Base-by-base conservation (phyloP, 768 basidiomycete species). In the Naematelia aurantialba region DNA sequence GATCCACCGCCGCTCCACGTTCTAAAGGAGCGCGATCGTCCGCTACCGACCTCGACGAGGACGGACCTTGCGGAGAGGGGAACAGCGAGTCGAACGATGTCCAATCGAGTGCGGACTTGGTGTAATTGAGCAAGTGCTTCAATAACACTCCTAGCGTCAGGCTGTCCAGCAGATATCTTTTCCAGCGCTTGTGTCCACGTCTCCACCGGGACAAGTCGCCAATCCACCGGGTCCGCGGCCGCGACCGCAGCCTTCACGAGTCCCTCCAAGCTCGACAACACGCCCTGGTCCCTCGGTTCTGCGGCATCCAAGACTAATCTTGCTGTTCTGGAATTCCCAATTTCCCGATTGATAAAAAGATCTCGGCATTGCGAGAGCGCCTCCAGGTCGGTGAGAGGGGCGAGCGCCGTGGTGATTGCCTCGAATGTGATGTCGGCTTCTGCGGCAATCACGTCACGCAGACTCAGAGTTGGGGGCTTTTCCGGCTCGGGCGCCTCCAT, bases 371-470 rank as follows among this genome's bases (percentile, higher is more conserved):
- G 17, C 3, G 48, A 13, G 22, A 61, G 3, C 2, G 59, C 62
- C 25, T 63, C 59, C 3, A 29, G 13, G 42, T 67, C 66, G 25
- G 62, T 22, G 2, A 63, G 45, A 5, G 56, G 21, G 5, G 56
- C n/a, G 12, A 67, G 29, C 13, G 62, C 48, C 8, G 52, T 24
- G 10, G 39, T 11, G 26, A 54, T 47, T 12, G 52, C 5, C 22
- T 44, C 39, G 13, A 17, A 3, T 3, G 58, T 45, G 34, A 59
- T 11, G 10, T 4, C 14, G 50, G 53, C 10, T 55, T 29, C 44
- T 39, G 52, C 34, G 13, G 27, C n/a, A 31, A 26, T 4, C 31
- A 21, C 12, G 12, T 24, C 26, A 11, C 25, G n/a, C 10, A 30
- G 27, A 25, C n/a, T n/a, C n/a, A n/a, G n/a, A n/a, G n/a, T n/a